Conservation (phyloP, 768 basidiomycete genomes). For the Serendipita indica region DNA sequence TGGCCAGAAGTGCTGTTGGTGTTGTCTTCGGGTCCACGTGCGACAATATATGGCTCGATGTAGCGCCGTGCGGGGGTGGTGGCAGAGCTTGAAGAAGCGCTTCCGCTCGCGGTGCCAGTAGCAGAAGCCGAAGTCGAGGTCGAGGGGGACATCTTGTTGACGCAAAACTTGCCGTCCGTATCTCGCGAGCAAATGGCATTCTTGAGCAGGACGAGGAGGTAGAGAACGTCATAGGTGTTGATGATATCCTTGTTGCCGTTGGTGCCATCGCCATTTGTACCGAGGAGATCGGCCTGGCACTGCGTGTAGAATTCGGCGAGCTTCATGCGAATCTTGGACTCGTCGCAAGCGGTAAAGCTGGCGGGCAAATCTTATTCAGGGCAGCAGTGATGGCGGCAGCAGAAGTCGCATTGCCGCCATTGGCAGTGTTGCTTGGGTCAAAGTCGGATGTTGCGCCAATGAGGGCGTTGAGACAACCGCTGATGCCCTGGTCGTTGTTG, state of each 20-base stretch:
- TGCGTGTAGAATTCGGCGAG: slow-evolving; percentile 55
- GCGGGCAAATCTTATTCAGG: slow-evolving; percentile 41
- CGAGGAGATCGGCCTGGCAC: slow-evolving; percentile 58
- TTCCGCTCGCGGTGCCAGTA: slow-evolving; percentile 16
- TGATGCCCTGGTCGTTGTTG: slow-evolving; percentile 43
- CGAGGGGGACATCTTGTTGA: slow-evolving; percentile 26
- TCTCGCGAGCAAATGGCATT: slow-evolving; percentile 64
- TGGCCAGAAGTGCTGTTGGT: slow-evolving; percentile 12
- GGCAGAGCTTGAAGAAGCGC: slow-evolving; percentile 22
- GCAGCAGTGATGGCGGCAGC: slow-evolving; percentile 34
- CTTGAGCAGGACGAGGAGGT: slow-evolving; percentile 48
- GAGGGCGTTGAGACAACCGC: slow-evolving; percentile 48
- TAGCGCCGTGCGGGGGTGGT: slow-evolving; percentile 25
- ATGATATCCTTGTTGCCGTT: slow-evolving; percentile 35
- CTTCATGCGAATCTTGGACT: slow-evolving; percentile 40
- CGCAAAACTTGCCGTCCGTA: slow-evolving; percentile 55
- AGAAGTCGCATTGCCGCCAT: slow-evolving; percentile 28
- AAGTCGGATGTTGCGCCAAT: slow-evolving; percentile 28
- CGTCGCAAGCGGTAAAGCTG: slow-evolving; percentile 38
- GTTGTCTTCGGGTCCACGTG: not conserved
- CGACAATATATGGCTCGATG: slow-evolving; percentile 19
- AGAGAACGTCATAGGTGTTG: slow-evolving; percentile 66
- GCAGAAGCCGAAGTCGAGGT: slow-evolving; percentile 10
- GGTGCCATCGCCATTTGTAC: slow-evolving; percentile 17
- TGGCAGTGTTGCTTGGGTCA: slow-evolving; percentile 33